Evolutionary conservation across 805 yeast species (phyloP).

Genomic region (Saccharomycopsis javanensis): DNA sequence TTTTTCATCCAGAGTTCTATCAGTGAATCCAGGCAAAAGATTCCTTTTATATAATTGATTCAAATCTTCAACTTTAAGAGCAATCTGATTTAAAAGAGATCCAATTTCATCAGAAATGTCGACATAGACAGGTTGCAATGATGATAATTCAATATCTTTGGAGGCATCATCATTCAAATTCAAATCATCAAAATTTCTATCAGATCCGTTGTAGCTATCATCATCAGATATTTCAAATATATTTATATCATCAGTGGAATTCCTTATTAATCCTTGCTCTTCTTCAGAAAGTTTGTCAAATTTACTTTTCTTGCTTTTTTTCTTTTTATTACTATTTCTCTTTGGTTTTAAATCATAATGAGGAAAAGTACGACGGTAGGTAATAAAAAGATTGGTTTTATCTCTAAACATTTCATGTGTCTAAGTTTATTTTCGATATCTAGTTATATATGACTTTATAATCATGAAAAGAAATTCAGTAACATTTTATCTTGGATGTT

Average conservation of each 20-base stretch:
- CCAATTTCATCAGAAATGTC: slow-evolving; percentile 69
- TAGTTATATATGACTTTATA: neutral
- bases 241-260: slow-evolving; percentile 22
- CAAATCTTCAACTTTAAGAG: slow-evolving; percentile 46
- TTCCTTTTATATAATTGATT: slow-evolving; percentile 69
- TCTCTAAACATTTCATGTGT: slow-evolving; percentile 68
- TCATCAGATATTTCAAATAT: slow-evolving; percentile 24
- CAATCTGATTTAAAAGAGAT: slow-evolving; percentile 43
- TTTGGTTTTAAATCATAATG: slow-evolving; percentile 35
- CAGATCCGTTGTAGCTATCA: slow-evolving; percentile 26
- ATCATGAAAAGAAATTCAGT: too few species aligned
- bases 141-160: slow-evolving; percentile 45
- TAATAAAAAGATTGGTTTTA: slow-evolving; percentile 81
- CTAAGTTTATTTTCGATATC: neutral
- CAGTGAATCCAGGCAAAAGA: slow-evolving; percentile 79
- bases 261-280: slow-evolving; percentile 46
- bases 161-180: slow-evolving; percentile 22
- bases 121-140: slow-evolving; percentile 69
- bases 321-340: slow-evolving; percentile 1
- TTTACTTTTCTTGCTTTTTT: slow-evolving; percentile 18
- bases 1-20: slow-evolving; percentile 63
- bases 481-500: too few species aligned
- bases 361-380: slow-evolving; percentile 84
- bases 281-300: slow-evolving; percentile 39
- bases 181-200: slow-evolving; percentile 24